Percentiles rank a stretch among this genome's conserved stretches.
Evolutionary conservation across 371 early-diverging fungal species (phyloP).

Genomic region (Mucor saturninus): DNA sequence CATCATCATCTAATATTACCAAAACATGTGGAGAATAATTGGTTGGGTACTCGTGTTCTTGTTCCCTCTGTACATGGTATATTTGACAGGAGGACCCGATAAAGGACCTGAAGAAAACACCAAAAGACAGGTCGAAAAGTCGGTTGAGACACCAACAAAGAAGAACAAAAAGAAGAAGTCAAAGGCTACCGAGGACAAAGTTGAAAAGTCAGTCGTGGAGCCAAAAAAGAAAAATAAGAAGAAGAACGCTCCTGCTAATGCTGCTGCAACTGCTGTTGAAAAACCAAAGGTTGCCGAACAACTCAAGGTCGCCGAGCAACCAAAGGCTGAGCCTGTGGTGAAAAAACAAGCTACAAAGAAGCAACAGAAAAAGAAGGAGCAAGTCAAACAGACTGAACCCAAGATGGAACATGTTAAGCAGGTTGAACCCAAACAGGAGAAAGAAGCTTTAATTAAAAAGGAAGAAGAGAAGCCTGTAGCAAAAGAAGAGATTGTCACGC

Average conservation of each 20-base stretch:
- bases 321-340: not conserved
- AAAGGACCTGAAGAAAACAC: constrained; percentile 11
- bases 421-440: not conserved
- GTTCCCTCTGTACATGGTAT: constrained; percentile 19
- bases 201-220: no score
- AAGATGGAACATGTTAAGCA: constrained; percentile 28
- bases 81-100: constrained; percentile 25
- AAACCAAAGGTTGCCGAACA: not conserved
- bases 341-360: not conserved
- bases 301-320: not conserved
- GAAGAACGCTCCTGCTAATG: not conserved
- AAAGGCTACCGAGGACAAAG: constrained; percentile 8
- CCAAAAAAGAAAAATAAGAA: constrained; percentile 25
- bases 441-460: not conserved
- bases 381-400: constrained; percentile 12
- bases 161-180: not conserved
- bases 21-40: constrained; percentile 2
- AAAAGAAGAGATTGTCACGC: not conserved
- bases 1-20: constrained; percentile 2
- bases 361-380: constrained; percentile 1
- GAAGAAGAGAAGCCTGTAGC: not conserved
- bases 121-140: constrained; percentile 25
- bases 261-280: not conserved
- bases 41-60: constrained; percentile 15
- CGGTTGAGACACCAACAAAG: constrained; percentile 1